phyloP scores from a whole-genome alignment of 306 rosid species.

The Medicago truncatula region DNA sequence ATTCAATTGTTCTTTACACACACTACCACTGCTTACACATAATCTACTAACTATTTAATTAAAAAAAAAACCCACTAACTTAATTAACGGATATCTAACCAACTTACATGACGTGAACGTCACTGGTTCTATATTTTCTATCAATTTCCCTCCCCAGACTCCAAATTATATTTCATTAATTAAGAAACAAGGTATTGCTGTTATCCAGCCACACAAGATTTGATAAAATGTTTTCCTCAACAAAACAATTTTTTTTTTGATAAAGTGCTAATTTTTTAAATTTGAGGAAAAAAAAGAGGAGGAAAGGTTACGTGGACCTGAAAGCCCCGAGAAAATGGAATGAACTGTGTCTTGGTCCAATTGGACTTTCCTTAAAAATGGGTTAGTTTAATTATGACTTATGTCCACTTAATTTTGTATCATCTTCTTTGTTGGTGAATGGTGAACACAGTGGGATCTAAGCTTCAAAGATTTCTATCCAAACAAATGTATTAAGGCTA shows the following conservation, averaged over 20 bases:
- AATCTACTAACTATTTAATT: too few species aligned
- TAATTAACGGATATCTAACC: background rate
- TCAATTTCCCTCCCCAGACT: background rate
- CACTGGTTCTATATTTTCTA: background rate
- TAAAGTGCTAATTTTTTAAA: background rate
- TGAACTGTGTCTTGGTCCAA: conserved; percentile 5
- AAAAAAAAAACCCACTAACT: background rate
- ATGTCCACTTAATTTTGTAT: conserved; percentile 10
- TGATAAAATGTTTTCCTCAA: too few species aligned
- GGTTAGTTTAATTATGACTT: background rate
- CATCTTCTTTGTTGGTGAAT: background rate
- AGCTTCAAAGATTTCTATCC: background rate
- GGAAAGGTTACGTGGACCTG: background rate
- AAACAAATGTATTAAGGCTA: background rate
- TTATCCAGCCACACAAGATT: background rate
- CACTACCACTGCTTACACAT: too few species aligned
- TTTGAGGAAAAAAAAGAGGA: background rate
- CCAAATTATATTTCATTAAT: background rate
- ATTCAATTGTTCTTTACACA: too few species aligned
- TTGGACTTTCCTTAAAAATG: background rate
- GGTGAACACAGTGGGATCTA: background rate
- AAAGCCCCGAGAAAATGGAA: background rate
- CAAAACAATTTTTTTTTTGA: too few species aligned
- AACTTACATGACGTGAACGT: background rate
- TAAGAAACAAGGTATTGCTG: background rate